phyloP scores from a whole-genome alignment of 805 yeast species.

The Saturnispora zaruensis region DNA sequence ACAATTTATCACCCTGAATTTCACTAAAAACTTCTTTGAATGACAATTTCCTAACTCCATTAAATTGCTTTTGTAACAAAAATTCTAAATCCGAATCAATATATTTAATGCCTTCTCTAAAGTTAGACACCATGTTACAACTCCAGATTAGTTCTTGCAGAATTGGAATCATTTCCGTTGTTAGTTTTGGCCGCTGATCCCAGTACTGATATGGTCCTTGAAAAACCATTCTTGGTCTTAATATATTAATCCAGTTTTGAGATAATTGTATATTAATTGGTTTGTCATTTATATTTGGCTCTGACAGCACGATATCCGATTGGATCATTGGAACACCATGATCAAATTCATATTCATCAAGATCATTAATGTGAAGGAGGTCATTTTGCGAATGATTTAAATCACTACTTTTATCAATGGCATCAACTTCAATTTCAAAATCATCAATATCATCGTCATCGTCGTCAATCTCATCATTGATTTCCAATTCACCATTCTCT shows the following conservation, averaged over 20 bases:
- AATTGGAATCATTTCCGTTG: not conserved
- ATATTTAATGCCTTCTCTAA: conserved; percentile 1
- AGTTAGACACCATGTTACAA: not conserved
- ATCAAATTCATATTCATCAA: conserved; percentile 2
- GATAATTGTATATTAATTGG: not conserved
- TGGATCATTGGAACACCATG: not conserved
- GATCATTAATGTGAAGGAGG: conserved; percentile 5
- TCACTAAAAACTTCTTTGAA: conserved; percentile 5
- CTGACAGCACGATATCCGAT: not conserved
- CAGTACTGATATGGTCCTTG: conserved; percentile 3
- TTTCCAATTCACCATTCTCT: not conserved
- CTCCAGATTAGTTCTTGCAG: conserved; percentile 3
- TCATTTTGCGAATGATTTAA: not conserved
- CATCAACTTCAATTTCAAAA: conserved; percentile 14
- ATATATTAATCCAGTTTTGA: conserved; percentile 1
- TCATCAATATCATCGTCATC: conserved; percentile 9
- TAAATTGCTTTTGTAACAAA: not conserved
- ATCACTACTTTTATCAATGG: conserved; percentile 11
- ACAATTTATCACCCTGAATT: not conserved
- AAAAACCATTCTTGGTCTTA: conserved; percentile 3
- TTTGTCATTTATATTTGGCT: not conserved
- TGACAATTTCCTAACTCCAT: conserved; percentile 3
- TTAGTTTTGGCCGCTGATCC: not conserved
- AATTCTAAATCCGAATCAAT: conserved; percentile 7
- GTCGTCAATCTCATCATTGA: conserved; percentile 18